Percentiles rank a stretch among this genome's conserved stretches.
Conservation (phyloP, 2,329 filamentous ascomycete genomes). For the Cercospora sp. region DNA sequence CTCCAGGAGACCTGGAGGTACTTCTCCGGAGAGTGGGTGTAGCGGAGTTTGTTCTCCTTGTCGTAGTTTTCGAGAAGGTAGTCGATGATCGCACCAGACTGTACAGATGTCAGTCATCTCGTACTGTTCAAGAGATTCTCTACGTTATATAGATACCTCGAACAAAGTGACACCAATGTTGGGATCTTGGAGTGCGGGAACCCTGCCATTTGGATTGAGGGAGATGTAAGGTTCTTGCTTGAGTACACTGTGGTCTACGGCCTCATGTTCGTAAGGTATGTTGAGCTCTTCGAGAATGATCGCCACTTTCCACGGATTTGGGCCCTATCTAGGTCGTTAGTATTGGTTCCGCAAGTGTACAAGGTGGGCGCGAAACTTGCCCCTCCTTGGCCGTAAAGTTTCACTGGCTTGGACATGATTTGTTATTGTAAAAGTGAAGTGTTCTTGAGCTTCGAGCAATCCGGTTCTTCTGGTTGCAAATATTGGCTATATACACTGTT, state of each 20-base stretch:
- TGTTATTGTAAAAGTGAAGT: neutral
- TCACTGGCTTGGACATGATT: conserved; percentile 32
- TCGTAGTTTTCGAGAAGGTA: conserved; percentile 39
- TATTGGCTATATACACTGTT: neutral
- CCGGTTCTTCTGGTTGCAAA: neutral
- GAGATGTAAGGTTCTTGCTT: conserved; percentile 44
- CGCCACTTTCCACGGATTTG: conserved; percentile 49
- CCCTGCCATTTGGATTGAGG: conserved; percentile 46
- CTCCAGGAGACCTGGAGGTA: conserved; percentile 35
- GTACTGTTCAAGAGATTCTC: neutral
- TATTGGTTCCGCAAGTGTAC: neutral
- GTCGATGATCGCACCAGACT: conserved; percentile 33
- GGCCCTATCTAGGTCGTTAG: conserved; percentile 28
- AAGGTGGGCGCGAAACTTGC: neutral
- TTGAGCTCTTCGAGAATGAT: conserved; percentile 49
- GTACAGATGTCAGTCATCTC: neutral
- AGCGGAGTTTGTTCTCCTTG: conserved; percentile 32
- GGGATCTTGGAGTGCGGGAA: conserved; percentile 48
- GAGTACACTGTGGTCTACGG: conserved; percentile 43
- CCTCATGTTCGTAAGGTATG: conserved; percentile 43
- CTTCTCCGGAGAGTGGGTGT: conserved; percentile 30
- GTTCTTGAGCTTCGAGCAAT: neutral
- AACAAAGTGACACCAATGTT: conserved; percentile 46
- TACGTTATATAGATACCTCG: conserved; percentile 27
- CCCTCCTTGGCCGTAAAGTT: conserved; percentile 32